Evolutionary conservation across 805 yeast species (phyloP).

Genomic region (Candida mattraensis): DNA sequence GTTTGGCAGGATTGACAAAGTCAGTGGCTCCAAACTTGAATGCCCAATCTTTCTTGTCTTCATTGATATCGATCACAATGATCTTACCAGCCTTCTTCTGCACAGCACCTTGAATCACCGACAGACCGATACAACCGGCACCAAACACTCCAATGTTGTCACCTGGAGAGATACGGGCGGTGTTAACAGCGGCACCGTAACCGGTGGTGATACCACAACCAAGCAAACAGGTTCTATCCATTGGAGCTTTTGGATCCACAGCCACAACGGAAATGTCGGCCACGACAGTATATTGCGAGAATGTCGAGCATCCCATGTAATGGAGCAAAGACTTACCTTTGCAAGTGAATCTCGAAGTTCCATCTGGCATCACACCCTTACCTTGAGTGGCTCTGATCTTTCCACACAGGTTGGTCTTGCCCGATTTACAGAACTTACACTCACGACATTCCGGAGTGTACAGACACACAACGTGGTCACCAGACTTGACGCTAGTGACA

Average conservation of each 20-base stretch:
- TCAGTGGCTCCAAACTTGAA: conserved; percentile 91
- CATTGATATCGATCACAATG: conserved; percentile 86
- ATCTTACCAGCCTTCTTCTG: conserved; percentile 77
- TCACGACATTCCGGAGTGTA: conserved; percentile 97
- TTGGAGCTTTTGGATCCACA: conserved; percentile 77
- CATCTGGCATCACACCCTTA: conserved; percentile 98
- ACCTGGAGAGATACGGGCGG: conserved; percentile 87
- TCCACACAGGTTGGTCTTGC: conserved; percentile 96
- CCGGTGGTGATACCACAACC: conserved; percentile 99
- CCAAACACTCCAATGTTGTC: conserved; percentile 97
- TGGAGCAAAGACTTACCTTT: conserved; percentile 84
- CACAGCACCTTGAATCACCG: conserved; percentile 94
- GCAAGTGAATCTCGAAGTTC: conserved; percentile 85
- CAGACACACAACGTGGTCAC: conserved; percentile 90
- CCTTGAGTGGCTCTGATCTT: conserved; percentile 97
- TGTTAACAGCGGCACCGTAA: conserved; percentile 94
- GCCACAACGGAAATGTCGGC: conserved; percentile 97
- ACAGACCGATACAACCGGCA: conserved; percentile 95
- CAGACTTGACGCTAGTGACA: conserved; percentile 84
- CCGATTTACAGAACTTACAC: conserved; percentile 92
- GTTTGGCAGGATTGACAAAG: conserved; percentile 80
- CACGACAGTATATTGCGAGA: conserved; percentile 95
- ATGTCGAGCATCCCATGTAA: conserved; percentile 98
- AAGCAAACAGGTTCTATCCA: conserved; percentile 84
- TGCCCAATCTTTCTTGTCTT: conserved; percentile 83